Conservation (phyloP, 371 early-diverging fungal species). For the Syncephalis plumigaleata region DNA sequence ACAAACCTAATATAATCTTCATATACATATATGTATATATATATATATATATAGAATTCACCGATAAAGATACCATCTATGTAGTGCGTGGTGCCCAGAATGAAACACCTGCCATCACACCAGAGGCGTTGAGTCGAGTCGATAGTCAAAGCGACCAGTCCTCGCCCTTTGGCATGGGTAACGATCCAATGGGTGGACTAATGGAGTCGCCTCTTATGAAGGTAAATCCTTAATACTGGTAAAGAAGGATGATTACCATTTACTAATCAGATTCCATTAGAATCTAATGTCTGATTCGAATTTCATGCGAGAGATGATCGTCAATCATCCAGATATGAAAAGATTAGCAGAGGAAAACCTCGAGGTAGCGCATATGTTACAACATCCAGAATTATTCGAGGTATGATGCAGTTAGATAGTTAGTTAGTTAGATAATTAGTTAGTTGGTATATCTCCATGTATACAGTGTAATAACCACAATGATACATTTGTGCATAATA, state of each 20-base stretch:
- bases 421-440: too few species aligned
- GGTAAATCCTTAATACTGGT: neutral
- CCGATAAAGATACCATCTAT: constrained; percentile 1
- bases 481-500: neutral
- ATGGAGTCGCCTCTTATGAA: neutral
- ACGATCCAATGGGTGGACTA: neutral
- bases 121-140: neutral
- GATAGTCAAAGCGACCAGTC: neutral
- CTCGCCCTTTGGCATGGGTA: neutral
- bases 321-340: constrained; percentile 50
- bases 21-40: too few species aligned
- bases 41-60: too few species aligned
- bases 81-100: neutral
- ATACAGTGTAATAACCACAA: neutral
- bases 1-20: too few species aligned
- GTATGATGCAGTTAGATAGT: too few species aligned
- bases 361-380: constrained; percentile 57
- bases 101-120: neutral
- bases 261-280: constrained; percentile 9
- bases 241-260: neutral
- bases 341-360: constrained; percentile 54
- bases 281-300: constrained; percentile 35
- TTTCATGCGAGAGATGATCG: constrained; percentile 48
- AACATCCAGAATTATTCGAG: constrained; percentile 53
- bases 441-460: neutral